Base-by-base conservation (phyloP, 2,329 filamentous ascomycete genomes). In the Clarireedia sp. region DNA sequence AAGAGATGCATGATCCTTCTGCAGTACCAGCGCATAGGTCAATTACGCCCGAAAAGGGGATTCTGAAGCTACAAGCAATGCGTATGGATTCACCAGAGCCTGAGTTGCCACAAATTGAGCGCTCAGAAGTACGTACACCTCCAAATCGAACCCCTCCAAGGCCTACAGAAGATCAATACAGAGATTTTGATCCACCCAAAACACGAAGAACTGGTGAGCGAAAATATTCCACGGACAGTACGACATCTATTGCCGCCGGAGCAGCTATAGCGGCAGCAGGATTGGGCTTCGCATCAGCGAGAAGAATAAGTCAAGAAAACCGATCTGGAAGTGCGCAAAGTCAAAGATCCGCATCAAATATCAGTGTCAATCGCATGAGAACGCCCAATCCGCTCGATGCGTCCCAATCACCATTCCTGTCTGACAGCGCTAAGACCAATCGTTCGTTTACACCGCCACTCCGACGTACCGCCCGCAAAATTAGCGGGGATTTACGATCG, bases 401-500 rank as follows among this genome's bases (percentile, higher is more conserved):
- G 29, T 33, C 29, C 29, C 29, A 33, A 33, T 33, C 29, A 33
- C 29, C 29, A 33, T 33, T 33, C 12, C 29, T 16, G 45, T 43
- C 45, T 26, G 41, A 85, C 62, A 89, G 84, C 69, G 70, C 77
- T 59, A 67, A 74, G 61, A 83, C 77, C 70, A 75, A 78, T 57
- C 74, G 76, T 60, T 81, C 69, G 66, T 72, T 69, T 68, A 86
- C 85, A 57, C 86, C 86, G 60, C 83, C 86, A 48, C 78, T 94
- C 59, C 81, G 90, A 66, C 82, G 89, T 60, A 79, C 81, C 60
- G 83, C 85, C 63, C 75, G 78, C 49, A 79, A 76, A 69, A 68
- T 85, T 70, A 91, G 87, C 78, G 85, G 87, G 71, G 88, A 95
- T 77, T 77, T 95, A 65, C 76, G 86, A 73, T 81, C 80, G 63